Evolutionary conservation across 176 grass and related monocot species (phyloP).

Genomic region (Oryza punctata): DNA sequence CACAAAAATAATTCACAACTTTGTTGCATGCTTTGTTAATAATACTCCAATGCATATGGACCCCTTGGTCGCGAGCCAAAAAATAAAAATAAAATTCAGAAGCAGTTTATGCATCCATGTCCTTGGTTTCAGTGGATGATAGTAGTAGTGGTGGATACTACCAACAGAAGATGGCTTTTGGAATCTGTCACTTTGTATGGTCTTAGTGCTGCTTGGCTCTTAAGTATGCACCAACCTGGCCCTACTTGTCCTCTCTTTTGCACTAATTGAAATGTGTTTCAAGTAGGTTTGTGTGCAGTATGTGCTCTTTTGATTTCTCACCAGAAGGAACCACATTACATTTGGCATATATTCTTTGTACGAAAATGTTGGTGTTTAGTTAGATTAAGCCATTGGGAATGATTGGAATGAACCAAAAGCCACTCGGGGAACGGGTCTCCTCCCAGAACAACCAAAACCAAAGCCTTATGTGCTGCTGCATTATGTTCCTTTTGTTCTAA

Average conservation of each 20-base stretch:
- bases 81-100: background rate
- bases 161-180: slow-evolving; percentile 44
- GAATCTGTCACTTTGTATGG: slow-evolving; percentile 15
- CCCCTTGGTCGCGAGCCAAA: background rate
- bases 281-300: background rate
- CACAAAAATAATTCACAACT: slow-evolving; percentile 18
- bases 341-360: slow-evolving; percentile 6
- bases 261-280: background rate
- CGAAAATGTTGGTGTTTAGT: slow-evolving; percentile 16
- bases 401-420: background rate
- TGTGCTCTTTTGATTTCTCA: background rate
- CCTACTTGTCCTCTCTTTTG: slow-evolving; percentile 8
- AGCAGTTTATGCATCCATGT: background rate
- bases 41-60: background rate
- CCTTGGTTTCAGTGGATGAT: slow-evolving; percentile 32
- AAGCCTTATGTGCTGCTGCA: background rate
- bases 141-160: slow-evolving; percentile 16
- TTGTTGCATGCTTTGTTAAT: slow-evolving; percentile 6
- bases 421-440: background rate
- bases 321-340: slow-evolving; percentile 1
- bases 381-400: slow-evolving; percentile 1
- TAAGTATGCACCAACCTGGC: slow-evolving; percentile 19
- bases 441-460: background rate
- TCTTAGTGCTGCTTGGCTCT: slow-evolving; percentile 9
- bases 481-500: background rate